phyloP scores from a whole-genome alignment of 371 early-diverging fungal genomes.

The Actinomortierella ambigua region DNA sequence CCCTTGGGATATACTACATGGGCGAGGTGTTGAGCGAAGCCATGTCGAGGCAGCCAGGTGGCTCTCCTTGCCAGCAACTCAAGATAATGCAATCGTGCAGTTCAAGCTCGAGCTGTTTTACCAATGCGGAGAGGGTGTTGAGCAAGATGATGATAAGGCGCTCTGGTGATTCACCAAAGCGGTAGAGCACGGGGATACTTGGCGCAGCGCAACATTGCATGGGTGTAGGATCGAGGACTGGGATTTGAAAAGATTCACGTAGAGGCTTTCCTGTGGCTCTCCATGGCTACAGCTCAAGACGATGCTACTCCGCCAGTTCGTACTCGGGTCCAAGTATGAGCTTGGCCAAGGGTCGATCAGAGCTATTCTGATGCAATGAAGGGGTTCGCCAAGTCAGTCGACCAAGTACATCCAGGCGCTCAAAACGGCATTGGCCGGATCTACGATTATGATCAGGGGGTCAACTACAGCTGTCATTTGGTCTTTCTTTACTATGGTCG shows the following conservation, averaged over 20 bases:
- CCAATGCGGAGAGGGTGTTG: too few relatives aligned
- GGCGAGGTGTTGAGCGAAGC: too few relatives aligned
- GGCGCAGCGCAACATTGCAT: constrained; percentile 65
- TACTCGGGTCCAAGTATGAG: constrained; percentile 77
- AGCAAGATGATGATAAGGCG: constrained; percentile 65
- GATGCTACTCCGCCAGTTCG: constrained; percentile 82
- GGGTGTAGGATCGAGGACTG: constrained; percentile 83
- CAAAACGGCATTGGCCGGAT: constrained; percentile 88
- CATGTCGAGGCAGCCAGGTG: too few relatives aligned
- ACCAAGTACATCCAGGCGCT: constrained; percentile 82
- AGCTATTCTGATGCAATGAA: constrained; percentile 59
- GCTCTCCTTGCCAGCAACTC: too few relatives aligned
- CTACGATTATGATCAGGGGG: too few relatives aligned
- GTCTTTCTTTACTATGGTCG: too few relatives aligned
- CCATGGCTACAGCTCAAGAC: constrained; percentile 64
- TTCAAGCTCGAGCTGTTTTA: too few relatives aligned
- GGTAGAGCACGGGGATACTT: constrained; percentile 65
- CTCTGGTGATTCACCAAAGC: constrained; percentile 75
- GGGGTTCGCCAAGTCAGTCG: constrained; percentile 81
- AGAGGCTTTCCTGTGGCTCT: constrained; percentile 75
- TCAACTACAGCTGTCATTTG: too few relatives aligned
- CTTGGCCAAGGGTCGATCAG: constrained; percentile 73
- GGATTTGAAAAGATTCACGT: constrained; percentile 65
- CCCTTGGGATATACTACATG: too few relatives aligned
- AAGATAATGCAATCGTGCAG: too few relatives aligned